Base-by-base conservation (phyloP, 2,329 filamentous ascomycete genomes). In the Hypoxylon sp. region DNA sequence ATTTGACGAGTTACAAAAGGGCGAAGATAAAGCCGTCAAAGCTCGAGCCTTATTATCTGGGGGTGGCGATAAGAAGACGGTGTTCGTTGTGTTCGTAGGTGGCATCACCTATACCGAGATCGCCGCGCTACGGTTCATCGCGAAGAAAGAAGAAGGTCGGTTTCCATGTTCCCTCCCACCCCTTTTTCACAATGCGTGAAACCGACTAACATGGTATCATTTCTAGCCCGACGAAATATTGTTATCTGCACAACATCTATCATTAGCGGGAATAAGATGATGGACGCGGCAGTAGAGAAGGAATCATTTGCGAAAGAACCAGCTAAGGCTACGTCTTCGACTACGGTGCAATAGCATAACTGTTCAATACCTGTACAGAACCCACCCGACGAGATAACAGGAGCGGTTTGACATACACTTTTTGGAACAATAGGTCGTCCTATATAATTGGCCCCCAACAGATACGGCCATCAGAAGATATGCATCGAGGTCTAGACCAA, bases 71-170 rank as follows among this genome's bases (percentile, higher is more conserved):
- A 89, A 89, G 76, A 97, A 97, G 81, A 94, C 91, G 0, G 90
- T 97, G 0, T 92, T 97, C 73, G 89, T 99, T n/a, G 97, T 98
- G 70, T 98, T 98, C 78, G 81, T 99, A 17, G 95, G 95, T n/a
- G 96, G 95, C 1, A 91, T 99, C 57, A 97, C 93, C 0, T 97
- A 96, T 74, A 94, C 95, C 0, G 95, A 99, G 79, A 94, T 99
- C 75, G 93, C 96, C 41, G 95, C 96, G 19, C 76, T 99, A 74
- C 86, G 96, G 56, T 98, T 97, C 75, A 90, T 99, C 70, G 92
- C 91, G 8, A 89, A 89, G 74, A 89, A 94, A 77, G 89, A 95
- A 87, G 86, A 91, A 82, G 85, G 87, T 88, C 74, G 70, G 81
- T 73, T 20, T 24, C 37, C 32, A 32, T 49, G 17, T 49, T 24